These are phyloP conservation scores for Aspergillus versicolor DNA, from an alignment of 2,329 filamentous ascomycete genomes.

Conservation along the genomic window DNA sequence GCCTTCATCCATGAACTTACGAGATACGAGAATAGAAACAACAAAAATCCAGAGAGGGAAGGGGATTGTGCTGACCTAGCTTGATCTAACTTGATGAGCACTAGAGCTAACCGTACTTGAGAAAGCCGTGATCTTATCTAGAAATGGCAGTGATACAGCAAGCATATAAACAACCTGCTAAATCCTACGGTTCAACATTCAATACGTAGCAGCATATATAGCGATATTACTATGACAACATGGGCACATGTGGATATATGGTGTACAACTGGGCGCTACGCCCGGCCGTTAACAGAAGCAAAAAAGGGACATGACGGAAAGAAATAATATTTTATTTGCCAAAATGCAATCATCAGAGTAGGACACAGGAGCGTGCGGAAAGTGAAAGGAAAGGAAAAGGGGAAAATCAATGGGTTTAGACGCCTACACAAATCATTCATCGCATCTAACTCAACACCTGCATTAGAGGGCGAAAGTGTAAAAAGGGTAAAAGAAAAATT, in stretches of 20 bases:
- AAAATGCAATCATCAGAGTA: slow-evolving; percentile 8
- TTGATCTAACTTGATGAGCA: neutral
- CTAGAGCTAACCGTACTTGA: neutral
- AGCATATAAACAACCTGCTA: neutral
- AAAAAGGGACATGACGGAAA: neutral
- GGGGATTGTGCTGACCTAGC: neutral
- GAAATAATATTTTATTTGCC: slow-evolving; percentile 5
- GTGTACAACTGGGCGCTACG: neutral
- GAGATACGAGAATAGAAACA: neutral
- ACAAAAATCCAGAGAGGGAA: neutral
- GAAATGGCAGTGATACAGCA: neutral
- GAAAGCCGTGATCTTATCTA: neutral
- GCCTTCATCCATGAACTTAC: neutral
- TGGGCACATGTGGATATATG: neutral
- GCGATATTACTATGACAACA: neutral
- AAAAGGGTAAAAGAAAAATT: slow-evolving; percentile 10
- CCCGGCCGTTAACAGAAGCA: neutral
- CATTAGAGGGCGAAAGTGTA: slow-evolving; percentile 17
- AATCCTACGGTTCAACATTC: neutral
- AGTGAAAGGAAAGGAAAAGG: slow-evolving; percentile 1
- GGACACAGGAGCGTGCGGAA: neutral
- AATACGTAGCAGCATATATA: neutral
- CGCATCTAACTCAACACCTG: slow-evolving; percentile 22
- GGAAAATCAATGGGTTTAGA: slow-evolving; percentile 12
- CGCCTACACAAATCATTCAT: slow-evolving; percentile 22